Conservation (phyloP, 148 eudicot species). For the Rhododendron vialii region DNA sequence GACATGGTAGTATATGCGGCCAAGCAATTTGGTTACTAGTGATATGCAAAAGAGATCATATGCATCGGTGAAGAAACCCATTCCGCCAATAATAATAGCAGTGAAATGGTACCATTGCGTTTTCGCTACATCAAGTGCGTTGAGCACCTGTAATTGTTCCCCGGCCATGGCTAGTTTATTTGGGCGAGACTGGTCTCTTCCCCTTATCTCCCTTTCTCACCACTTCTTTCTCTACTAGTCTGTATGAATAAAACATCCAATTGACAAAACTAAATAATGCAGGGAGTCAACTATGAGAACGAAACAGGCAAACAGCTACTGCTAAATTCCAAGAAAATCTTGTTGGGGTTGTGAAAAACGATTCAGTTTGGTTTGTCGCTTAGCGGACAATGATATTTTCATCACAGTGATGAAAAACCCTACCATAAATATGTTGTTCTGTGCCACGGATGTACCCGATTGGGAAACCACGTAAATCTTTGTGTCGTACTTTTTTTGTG, state of each 20-base stretch:
- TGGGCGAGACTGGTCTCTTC: background rate
- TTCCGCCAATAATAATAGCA: constrained; percentile 29
- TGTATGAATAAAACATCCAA: background rate
- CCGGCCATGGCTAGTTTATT: constrained; percentile 13
- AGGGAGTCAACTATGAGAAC: background rate
- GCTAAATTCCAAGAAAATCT: background rate
- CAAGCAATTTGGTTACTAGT: constrained; percentile 29
- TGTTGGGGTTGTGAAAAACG: background rate
- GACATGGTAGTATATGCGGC: constrained; percentile 28
- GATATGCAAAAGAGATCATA: constrained; percentile 35
- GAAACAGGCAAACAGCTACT: background rate
- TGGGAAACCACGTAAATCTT: background rate
- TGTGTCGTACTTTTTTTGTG: background rate
- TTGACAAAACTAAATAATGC: background rate
- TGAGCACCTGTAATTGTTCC: constrained; percentile 28
- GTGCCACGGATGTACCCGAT: background rate
- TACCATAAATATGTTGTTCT: background rate
- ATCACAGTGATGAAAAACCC: background rate
- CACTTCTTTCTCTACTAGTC: background rate
- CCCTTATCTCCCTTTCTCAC: background rate
- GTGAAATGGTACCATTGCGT: constrained; percentile 27
- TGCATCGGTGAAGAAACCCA: constrained; percentile 37
- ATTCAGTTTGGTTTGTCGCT: background rate
- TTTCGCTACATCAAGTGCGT: constrained; percentile 34
- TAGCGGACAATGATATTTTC: background rate